Evolutionary conservation across 805 yeast species (phyloP).

Genomic region (Scheffersomyces coipomensis): DNA sequence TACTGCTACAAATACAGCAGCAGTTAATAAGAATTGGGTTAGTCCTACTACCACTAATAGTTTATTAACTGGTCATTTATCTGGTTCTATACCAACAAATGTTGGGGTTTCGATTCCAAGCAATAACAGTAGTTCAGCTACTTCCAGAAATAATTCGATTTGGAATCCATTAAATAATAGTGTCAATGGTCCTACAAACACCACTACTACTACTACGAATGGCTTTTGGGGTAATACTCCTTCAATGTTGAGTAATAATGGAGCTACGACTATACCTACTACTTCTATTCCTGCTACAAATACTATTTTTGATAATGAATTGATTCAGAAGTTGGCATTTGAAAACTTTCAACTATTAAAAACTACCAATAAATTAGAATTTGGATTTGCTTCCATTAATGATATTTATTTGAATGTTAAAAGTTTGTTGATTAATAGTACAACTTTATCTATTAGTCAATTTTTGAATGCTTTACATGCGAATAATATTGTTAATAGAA

Average conservation of each 20-base stretch:
- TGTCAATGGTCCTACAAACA: conserved; percentile 3
- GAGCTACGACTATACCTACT: conserved; percentile 8
- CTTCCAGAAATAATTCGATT: conserved; percentile 25
- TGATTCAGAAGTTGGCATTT: conserved; percentile 42
- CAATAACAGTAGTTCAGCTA: conserved; percentile 3
- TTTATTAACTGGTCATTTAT: background rate
- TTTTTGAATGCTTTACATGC: conserved; percentile 16
- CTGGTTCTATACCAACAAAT: conserved; percentile 3
- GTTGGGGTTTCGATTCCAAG: conserved; percentile 15
- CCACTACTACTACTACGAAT: too few relatives aligned
- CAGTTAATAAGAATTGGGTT: conserved; percentile 8
- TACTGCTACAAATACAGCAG: background rate
- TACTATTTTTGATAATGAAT: conserved; percentile 21
- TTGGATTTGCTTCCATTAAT: conserved; percentile 33
- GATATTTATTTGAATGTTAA: conserved; percentile 32
- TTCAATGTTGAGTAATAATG: background rate
- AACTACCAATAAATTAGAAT: conserved; percentile 32
- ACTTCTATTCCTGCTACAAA: conserved; percentile 13
- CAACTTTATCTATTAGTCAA: conserved; percentile 27
- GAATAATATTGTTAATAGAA: background rate
- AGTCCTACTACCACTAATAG: conserved; percentile 1
- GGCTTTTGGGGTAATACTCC: conserved; percentile 1
- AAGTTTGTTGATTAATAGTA: conserved; percentile 21
- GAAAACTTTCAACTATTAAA: conserved; percentile 38
- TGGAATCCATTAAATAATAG: conserved; percentile 20